These are phyloP conservation scores for Porpolomopsis calyptriformis DNA, from an alignment of 768 basidiomycete species.

Conservation along the genomic window DNA sequence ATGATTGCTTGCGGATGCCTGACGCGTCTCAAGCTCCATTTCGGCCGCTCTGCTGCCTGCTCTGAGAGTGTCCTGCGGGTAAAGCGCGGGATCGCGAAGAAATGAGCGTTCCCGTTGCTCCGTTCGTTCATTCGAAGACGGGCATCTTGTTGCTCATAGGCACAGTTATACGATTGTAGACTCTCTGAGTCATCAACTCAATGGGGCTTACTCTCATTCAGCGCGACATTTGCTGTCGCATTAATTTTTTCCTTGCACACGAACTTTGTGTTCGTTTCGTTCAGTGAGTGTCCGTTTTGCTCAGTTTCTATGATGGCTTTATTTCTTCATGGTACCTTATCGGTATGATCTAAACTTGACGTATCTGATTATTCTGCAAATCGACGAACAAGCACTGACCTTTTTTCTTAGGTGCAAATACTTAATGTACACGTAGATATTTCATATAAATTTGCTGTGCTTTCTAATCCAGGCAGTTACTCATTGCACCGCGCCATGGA, in stretches of 20 bases:
- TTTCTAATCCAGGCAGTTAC: no score
- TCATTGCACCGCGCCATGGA: no score
- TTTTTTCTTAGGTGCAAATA: no score
- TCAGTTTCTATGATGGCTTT: no score
- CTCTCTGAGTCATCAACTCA: constrained; percentile 52
- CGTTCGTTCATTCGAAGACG: constrained; percentile 27
- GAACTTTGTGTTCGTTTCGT: constrained; percentile 41
- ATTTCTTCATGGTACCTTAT: no score
- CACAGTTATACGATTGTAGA: constrained; percentile 80
- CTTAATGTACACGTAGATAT: no score
- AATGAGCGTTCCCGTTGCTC: constrained; percentile 55
- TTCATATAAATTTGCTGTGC: no score
- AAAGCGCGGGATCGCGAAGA: constrained; percentile 56
- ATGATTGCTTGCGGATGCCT: constrained; percentile 21
- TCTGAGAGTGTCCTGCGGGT: constrained; percentile 25
- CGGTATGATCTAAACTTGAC: no score
- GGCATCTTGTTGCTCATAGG: constrained; percentile 69
- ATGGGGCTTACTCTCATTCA: constrained; percentile 87
- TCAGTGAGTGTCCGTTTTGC: no score
- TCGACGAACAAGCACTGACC: no score
- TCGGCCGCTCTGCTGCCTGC: constrained; percentile 49
- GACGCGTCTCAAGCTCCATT: constrained; percentile 31
- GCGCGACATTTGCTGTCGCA: no score
- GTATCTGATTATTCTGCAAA: no score
- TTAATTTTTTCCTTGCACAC: constrained; percentile 42